Base-by-base conservation (phyloP, 192 early-diverging fungal genomes). In the Thamnidium elegans region DNA sequence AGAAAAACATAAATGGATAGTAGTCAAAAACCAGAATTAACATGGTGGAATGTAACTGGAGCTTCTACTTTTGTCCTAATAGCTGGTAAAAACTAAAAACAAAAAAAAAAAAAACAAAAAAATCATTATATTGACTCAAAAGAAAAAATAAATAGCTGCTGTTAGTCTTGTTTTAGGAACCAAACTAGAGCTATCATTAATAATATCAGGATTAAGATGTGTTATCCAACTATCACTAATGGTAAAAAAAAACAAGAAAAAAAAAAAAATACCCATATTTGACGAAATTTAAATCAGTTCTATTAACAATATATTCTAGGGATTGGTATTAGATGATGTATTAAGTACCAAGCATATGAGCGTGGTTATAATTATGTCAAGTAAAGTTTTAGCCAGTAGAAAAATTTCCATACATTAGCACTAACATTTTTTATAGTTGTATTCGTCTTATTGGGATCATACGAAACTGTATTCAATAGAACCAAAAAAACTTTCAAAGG, bases 191-290 rank as follows among this genome's bases (percentile, higher is more conserved):
- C 70, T 52, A n/a, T 84, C 83, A 2, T 67, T 95, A 8, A 72
- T 90, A 11, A 73, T 94, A 6, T 78, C 89, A 6, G 79, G 90
- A 0, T 55, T 86, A 53, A 84, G 92, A 19, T 92, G 89, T 66
- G 68, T 93, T 23, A 77, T 88, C 17, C 93, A 95, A 65, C 78
- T 95, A 39, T 86, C 87, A 2, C 55, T 90, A 19, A 86, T 95
- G 78, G 87, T 87, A 78, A 59, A 21, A 20, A 32, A 23, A n/a
- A n/a, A n/a, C n/a, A n/a, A 6, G 26, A 11, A 10, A 3, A 63
- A 44, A 55, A 52, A 45, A 26, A 20, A 47, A 44, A 50, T 21
- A 44, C 19, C 6, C 21, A 54, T 21, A 53, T n/a, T 47, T 34
- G 19, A 23, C 31, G 1, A 43, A 50, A 20, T 7, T 14, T 23